Percentiles rank a stretch among this genome's conserved stretches.
Conservation (phyloP, 352 stramenopile species). For the Phytophthora nicotianae region DNA sequence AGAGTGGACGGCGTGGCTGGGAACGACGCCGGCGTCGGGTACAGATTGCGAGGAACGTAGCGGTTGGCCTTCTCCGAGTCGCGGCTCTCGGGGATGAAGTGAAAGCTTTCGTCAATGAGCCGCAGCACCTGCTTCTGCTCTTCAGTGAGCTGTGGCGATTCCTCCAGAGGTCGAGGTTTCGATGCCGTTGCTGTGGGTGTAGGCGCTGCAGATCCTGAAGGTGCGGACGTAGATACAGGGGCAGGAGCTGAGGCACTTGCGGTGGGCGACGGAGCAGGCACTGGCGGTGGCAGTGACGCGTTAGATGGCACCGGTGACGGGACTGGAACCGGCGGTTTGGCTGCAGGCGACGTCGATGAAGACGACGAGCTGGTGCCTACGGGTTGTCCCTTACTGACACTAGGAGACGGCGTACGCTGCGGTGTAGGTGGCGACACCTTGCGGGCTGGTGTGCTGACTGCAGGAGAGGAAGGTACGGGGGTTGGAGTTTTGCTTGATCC, state of each 20-base stretch:
- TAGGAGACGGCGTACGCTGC: conserved; percentile 44
- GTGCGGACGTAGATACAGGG: conserved; percentile 19
- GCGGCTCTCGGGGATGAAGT: conserved; percentile 88
- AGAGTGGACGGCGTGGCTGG: conserved; percentile 88
- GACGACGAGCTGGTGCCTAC: conserved; percentile 38
- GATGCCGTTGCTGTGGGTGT: conserved; percentile 33
- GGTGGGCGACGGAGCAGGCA: conserved; percentile 29
- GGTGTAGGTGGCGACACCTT: conserved; percentile 47
- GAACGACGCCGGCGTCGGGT: conserved; percentile 92
- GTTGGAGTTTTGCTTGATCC: conserved; percentile 31
- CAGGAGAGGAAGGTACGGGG: conserved; percentile 39
- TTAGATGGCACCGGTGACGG: conserved; percentile 34
- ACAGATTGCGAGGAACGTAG: conserved; percentile 96
- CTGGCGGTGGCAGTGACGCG: conserved; percentile 35
- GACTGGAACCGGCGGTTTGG: conserved; percentile 23
- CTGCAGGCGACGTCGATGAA: conserved; percentile 43
- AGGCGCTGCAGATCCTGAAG: conserved; percentile 20
- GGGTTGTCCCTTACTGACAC: conserved; percentile 28
- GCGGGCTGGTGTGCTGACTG: conserved; percentile 32
- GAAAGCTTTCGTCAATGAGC: conserved; percentile 90
- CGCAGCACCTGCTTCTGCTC: conserved; percentile 82
- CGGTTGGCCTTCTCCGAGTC: conserved; percentile 92
- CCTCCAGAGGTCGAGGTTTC: conserved; percentile 35
- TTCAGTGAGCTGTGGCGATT: conserved; percentile 66
- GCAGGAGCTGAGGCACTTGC: conserved; percentile 11